Percentiles rank a stretch among this genome's conserved stretches.
phyloP scores from a whole-genome alignment of 2,329 filamentous ascomycete genomes.

The Scytalidium lignicola region DNA sequence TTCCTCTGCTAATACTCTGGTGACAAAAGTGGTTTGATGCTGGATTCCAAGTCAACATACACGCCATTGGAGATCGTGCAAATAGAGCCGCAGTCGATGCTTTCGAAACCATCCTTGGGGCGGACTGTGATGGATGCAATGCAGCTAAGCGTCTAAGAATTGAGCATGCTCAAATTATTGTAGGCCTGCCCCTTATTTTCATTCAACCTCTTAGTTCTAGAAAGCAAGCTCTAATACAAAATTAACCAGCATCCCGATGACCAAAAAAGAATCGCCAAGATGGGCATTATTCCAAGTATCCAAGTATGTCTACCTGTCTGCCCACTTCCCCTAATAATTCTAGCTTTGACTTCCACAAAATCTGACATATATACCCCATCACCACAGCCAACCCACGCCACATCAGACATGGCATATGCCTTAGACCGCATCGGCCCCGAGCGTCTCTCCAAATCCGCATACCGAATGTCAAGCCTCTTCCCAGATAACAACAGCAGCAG shows the following conservation, averaged over 20 bases:
- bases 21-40: slow-evolving; percentile 48
- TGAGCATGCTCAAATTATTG: slow-evolving; percentile 66
- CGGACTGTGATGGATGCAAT: slow-evolving; percentile 52
- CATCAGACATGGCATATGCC: slow-evolving; percentile 66
- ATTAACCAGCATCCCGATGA: slow-evolving; percentile 51
- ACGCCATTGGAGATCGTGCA: slow-evolving; percentile 66
- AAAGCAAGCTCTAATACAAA: no score
- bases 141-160: slow-evolving; percentile 56
- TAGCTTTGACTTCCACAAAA: no score
- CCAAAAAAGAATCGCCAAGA: slow-evolving; percentile 50
- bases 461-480: slow-evolving; percentile 60
- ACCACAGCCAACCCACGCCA: slow-evolving; percentile 62
- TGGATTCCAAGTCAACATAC: slow-evolving; percentile 66
- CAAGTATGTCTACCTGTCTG: no score
- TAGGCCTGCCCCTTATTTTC: slow-evolving; percentile 9
- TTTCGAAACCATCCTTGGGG: slow-evolving; percentile 50
- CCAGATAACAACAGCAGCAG: slow-evolving; percentile 19
- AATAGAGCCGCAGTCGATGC: slow-evolving; percentile 61
- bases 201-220: background rate
- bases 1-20: slow-evolving; percentile 2
- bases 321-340: background rate
- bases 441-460: slow-evolving; percentile 52
- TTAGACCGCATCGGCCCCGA: slow-evolving; percentile 51
- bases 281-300: slow-evolving; percentile 63
- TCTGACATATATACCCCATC: no score